phyloP scores from a whole-genome alignment of 2,329 filamentous ascomycete genomes.

The Aspergillus sp. region DNA sequence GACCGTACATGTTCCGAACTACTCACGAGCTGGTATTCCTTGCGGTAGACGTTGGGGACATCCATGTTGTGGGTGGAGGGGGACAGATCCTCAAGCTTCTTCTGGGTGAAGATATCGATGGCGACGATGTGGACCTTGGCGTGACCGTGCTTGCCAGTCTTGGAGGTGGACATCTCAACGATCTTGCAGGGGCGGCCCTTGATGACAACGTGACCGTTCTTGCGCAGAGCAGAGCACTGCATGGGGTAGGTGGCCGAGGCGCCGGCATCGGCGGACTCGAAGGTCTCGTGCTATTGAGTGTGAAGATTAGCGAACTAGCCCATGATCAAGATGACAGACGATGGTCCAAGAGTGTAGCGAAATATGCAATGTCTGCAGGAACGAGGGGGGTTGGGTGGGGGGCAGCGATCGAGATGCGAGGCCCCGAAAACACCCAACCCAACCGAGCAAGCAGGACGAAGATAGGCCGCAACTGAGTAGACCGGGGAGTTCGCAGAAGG shows the following conservation, averaged over 20 bases:
- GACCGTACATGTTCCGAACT: neutral
- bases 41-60: slow-evolving; percentile 87
- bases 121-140: slow-evolving; percentile 99
- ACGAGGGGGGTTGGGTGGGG: slow-evolving; percentile 19
- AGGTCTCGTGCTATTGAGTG: slow-evolving; percentile 65
- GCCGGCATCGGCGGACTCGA: slow-evolving; percentile 94
- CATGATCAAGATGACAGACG: neutral
- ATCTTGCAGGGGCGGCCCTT: slow-evolving; percentile 99
- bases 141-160: slow-evolving; percentile 99
- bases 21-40: slow-evolving; percentile 93
- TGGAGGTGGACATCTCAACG: slow-evolving; percentile 99
- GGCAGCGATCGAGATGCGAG: slow-evolving; percentile 31
- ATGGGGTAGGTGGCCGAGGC: slow-evolving; percentile 92
- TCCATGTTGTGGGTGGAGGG: slow-evolving; percentile 88
- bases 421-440: slow-evolving; percentile 22
- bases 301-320: slow-evolving; percentile 13
- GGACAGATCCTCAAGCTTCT: slow-evolving; percentile 99
- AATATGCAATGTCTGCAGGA: slow-evolving; percentile 14
- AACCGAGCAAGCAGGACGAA: slow-evolving; percentile 28
- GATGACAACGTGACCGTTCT: slow-evolving; percentile 99
- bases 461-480: slow-evolving; percentile 4
- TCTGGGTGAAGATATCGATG: slow-evolving; percentile 98
- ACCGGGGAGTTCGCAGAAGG: slow-evolving; percentile 16
- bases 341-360: neutral
- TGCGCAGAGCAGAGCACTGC: slow-evolving; percentile 99